Evolutionary conservation across 78 protist species (phyloP).

Genomic region (Tieghemostelium lacteum): DNA sequence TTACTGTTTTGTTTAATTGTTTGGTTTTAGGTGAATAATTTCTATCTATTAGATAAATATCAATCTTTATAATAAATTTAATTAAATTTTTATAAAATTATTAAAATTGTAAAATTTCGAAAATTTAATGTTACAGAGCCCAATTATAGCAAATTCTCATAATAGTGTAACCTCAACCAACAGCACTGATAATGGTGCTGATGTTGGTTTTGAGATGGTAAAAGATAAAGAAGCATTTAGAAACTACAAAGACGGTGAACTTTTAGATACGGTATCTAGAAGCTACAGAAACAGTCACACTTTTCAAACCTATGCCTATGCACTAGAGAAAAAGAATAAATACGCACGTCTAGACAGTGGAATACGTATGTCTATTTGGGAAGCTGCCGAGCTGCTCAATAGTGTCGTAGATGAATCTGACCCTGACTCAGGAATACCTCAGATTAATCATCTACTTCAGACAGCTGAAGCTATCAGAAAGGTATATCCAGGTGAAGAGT

Average conservation of each 20-base stretch:
- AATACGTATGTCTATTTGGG: conserved; percentile 68
- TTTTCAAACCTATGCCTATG: conserved; percentile 71
- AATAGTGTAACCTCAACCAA: not conserved
- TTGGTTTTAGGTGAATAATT: no score
- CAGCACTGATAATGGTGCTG: not conserved
- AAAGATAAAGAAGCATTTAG: conserved; percentile 72
- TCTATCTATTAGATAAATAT: no score
- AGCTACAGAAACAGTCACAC: conserved; percentile 65
- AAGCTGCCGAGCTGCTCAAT: conserved; percentile 74
- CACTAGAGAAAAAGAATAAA: not conserved
- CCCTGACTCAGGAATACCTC: conserved; percentile 89
- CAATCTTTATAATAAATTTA: no score
- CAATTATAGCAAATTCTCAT: not conserved
- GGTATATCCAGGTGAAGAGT: conserved; percentile 77
- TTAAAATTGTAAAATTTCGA: no score
- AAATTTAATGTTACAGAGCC: no score
- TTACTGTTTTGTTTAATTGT: no score
- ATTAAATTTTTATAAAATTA: not conserved
- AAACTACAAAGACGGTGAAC: conserved; percentile 57
- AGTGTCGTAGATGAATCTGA: conserved; percentile 82
- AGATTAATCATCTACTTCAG: conserved; percentile 88
- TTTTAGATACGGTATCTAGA: conserved; percentile 33
- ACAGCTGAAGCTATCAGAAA: conserved; percentile 91
- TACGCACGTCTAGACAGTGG: conserved; percentile 4
- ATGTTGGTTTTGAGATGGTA: conserved; percentile 8